Base-by-base conservation (phyloP, 2,329 filamentous ascomycete species). In the Exserohilum rostratum region DNA sequence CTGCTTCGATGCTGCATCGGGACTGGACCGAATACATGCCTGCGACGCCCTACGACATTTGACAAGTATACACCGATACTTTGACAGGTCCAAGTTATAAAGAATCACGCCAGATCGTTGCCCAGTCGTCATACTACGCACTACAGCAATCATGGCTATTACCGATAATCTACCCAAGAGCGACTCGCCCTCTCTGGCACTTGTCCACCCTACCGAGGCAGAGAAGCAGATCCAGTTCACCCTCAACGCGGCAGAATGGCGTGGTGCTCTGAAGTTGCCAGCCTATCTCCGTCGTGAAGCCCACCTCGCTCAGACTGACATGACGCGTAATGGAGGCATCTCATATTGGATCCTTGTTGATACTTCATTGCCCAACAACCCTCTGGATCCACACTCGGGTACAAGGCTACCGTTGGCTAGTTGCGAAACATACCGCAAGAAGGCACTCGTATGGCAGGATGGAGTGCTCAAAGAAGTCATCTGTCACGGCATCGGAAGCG, bases 401-500 rank as follows among this genome's bases (percentile, higher is more conserved):
- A 59, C 63, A 4, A 69, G 82, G 46, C 76, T 74, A 6, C 75
- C 86, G 17, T 74, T 87, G 6, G 81, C 82, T 40, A 83, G 83
- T 40, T 88, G 85, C 67, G 86, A 88, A 67, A 83, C 82, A 1
- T 77, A 80, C 58, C 74, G 74, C 38, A 83, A 82, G 69, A 77
- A 72, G 46, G 80, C 79, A 2, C 60, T 82, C 1, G 71, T 80
- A 2, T 77, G 78, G 55, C 71, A 69, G 4, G 60, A 79, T 44
- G 83, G 82, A 25, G 68, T 76, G 82, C 13, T 73, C 13, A 72
- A 78, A 50, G 85, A 90, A 40, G 84, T 82, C 2, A 77, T 86
- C 9, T 85, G 85, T 13, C 88, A 96, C 75, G 91, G 89, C 5
- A 83, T 96, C 52, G 90, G 87, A 12, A 90, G 88, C 56, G 91